Evolutionary conservation across 139 green algal species (phyloP).

Genomic region (Tetraselmis striata): DNA sequence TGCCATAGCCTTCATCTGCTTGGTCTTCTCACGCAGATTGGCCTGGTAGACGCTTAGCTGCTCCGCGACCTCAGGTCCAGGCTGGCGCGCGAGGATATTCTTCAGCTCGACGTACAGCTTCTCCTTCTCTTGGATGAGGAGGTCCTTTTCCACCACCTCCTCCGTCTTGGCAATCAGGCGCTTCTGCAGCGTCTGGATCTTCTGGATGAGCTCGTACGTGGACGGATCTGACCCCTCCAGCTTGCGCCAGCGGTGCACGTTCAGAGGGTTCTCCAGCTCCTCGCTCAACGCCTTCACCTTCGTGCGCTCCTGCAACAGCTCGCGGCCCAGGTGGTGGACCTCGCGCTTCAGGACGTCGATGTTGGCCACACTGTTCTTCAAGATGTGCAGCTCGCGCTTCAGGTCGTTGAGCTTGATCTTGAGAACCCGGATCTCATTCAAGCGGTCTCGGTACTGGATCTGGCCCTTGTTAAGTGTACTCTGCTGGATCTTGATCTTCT

Average conservation of each 20-base stretch:
- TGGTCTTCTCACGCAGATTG: slow-evolving; percentile 81
- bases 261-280: slow-evolving; percentile 92
- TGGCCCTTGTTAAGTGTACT: slow-evolving; percentile 73
- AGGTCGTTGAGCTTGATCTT: slow-evolving; percentile 81
- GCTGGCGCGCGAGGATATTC: slow-evolving; percentile 77
- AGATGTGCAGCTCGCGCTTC: slow-evolving; percentile 73
- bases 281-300: slow-evolving; percentile 78
- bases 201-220: slow-evolving; percentile 91
- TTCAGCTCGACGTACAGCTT: slow-evolving; percentile 90
- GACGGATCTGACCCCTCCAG: slow-evolving; percentile 84
- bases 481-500: slow-evolving; percentile 93
- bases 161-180: slow-evolving; percentile 86
- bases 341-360: slow-evolving; percentile 86
- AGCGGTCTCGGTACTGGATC: slow-evolving; percentile 79
- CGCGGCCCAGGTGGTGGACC: slow-evolving; percentile 72
- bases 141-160: slow-evolving; percentile 83
- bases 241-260: slow-evolving; percentile 91
- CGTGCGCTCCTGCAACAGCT: slow-evolving; percentile 72
- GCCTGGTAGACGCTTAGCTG: slow-evolving; percentile 78
- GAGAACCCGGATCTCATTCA: slow-evolving; percentile 83
- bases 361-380: slow-evolving; percentile 68
- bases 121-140: slow-evolving; percentile 86
- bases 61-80: slow-evolving; percentile 75
- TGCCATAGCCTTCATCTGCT: slow-evolving; percentile 88
- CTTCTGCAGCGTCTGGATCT: slow-evolving; percentile 91